Percentiles rank a stretch among this genome's conserved stretches.
Evolutionary conservation across 345 rosid species (phyloP).

Genomic region (Hibiscus tridactylites): DNA sequence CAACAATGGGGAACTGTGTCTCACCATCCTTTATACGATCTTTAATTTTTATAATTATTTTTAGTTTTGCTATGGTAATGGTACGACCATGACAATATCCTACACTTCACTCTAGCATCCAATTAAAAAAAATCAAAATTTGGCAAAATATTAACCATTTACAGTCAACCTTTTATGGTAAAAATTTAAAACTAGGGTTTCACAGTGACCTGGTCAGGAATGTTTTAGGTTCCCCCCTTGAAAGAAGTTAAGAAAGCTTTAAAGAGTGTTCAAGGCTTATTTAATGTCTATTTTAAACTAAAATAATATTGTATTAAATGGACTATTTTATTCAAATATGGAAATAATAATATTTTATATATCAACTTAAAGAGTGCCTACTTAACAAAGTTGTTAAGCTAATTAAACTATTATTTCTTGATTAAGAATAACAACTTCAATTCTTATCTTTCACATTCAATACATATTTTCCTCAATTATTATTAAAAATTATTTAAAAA

Average conservation of each 20-base stretch:
- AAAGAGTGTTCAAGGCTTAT: background rate
- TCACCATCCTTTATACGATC: background rate
- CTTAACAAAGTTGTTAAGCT: background rate
- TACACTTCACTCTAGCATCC: background rate
- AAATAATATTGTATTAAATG: too few relatives aligned
- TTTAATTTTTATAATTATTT: background rate
- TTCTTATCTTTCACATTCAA: background rate
- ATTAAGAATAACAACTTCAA: background rate
- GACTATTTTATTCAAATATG: too few relatives aligned
- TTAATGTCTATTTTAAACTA: too few relatives aligned
- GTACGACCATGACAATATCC: background rate
- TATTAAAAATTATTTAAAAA: too few relatives aligned
- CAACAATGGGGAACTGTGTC: constrained; percentile 45
- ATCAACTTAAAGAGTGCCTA: background rate
- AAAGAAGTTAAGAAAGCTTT: background rate
- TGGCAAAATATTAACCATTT: background rate
- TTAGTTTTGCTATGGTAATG: background rate
- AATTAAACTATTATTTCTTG: background rate
- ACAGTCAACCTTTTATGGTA: background rate
- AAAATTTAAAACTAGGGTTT: background rate
- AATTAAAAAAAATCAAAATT: background rate
- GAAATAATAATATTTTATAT: background rate
- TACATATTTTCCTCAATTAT: too few relatives aligned
- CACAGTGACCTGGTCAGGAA: background rate
- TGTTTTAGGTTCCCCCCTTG: background rate